These are phyloP conservation scores for Diplodia mutila DNA, from an alignment of 2,329 filamentous ascomycete genomes.

Conservation along the genomic window DNA sequence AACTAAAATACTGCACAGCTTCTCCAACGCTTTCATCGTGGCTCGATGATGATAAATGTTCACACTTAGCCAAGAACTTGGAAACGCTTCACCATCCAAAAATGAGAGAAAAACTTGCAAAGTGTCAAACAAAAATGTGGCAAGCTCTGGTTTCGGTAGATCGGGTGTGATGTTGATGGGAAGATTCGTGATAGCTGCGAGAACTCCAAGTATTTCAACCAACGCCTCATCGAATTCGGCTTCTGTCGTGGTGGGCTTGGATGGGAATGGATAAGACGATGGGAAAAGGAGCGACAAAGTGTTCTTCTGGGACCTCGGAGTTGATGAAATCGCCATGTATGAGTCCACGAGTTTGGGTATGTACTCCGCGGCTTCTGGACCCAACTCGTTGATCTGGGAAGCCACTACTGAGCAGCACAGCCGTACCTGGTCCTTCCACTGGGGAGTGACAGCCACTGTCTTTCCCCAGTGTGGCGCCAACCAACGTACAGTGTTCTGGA, in stretches of 20 bases:
- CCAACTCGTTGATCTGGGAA: slow-evolving; percentile 77
- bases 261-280: slow-evolving; percentile 84
- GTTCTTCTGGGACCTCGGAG: slow-evolving; percentile 61
- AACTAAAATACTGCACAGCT: slow-evolving; percentile 77
- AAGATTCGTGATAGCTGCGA: slow-evolving; percentile 79
- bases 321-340: slow-evolving; percentile 75
- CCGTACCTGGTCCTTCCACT: slow-evolving; percentile 91
- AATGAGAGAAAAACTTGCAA: slow-evolving; percentile 89
- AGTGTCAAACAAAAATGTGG: slow-evolving; percentile 74
- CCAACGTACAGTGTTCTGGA: slow-evolving; percentile 85
- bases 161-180: slow-evolving; percentile 76
- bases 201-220: slow-evolving; percentile 83
- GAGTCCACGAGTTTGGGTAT: slow-evolving; percentile 90
- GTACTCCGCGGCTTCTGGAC: slow-evolving; percentile 82
- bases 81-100: slow-evolving; percentile 85
- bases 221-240: slow-evolving; percentile 81
- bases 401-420: slow-evolving; percentile 92
- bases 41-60: slow-evolving; percentile 93
- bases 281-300: slow-evolving; percentile 87
- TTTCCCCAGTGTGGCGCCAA: slow-evolving; percentile 92
- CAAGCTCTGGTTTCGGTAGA: slow-evolving; percentile 72
- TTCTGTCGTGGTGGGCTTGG: slow-evolving; percentile 64
- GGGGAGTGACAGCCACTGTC: slow-evolving; percentile 71
- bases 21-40: slow-evolving; percentile 82
- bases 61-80: slow-evolving; percentile 85